phyloP scores from a whole-genome alignment of 176 grass and related monocot genomes.

The Zoysia pacifica region DNA sequence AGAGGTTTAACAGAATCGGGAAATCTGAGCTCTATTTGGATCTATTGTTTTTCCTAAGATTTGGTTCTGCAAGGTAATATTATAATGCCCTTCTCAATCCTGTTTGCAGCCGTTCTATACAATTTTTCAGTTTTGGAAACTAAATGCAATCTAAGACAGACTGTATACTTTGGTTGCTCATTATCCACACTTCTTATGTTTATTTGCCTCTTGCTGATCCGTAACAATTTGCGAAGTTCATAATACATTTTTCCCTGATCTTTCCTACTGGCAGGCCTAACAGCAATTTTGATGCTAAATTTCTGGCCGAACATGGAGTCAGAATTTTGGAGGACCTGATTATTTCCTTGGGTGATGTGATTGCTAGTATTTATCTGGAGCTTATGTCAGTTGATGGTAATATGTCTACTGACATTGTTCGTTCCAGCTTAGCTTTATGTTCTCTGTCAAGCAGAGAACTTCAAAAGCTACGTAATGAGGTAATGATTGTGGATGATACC shows the following conservation, averaged over 20 bases:
- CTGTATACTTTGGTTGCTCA: not conserved
- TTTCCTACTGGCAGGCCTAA: slow-evolving; percentile 51
- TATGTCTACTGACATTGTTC: slow-evolving; percentile 62
- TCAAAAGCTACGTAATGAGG: slow-evolving; percentile 90
- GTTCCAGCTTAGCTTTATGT: slow-evolving; percentile 70
- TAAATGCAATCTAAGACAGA: slow-evolving; percentile 10
- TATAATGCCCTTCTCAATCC: not conserved
- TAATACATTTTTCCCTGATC: slow-evolving; percentile 25
- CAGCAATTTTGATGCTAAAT: slow-evolving; percentile 67
- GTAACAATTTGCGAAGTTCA: slow-evolving; percentile 6
- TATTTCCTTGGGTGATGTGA: slow-evolving; percentile 83
- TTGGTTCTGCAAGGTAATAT: slow-evolving; percentile 81
- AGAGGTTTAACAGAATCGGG: slow-evolving; percentile 74
- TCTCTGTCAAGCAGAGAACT: slow-evolving; percentile 84
- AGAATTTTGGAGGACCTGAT: slow-evolving; percentile 88
- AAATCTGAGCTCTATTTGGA: slow-evolving; percentile 82
- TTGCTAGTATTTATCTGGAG: slow-evolving; percentile 86
- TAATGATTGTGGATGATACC: slow-evolving; percentile 29
- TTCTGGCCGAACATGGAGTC: slow-evolving; percentile 65
- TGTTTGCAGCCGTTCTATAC: not conserved
- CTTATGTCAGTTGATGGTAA: slow-evolving; percentile 85
- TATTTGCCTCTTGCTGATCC: slow-evolving; percentile 7
- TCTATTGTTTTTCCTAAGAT: slow-evolving; percentile 80
- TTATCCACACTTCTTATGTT: not conserved
- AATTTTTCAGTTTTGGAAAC: not conserved